These are phyloP conservation scores for Neofusicoccum sp. DNA, from an alignment of 2,329 filamentous ascomycete species.

Conservation along the genomic window DNA sequence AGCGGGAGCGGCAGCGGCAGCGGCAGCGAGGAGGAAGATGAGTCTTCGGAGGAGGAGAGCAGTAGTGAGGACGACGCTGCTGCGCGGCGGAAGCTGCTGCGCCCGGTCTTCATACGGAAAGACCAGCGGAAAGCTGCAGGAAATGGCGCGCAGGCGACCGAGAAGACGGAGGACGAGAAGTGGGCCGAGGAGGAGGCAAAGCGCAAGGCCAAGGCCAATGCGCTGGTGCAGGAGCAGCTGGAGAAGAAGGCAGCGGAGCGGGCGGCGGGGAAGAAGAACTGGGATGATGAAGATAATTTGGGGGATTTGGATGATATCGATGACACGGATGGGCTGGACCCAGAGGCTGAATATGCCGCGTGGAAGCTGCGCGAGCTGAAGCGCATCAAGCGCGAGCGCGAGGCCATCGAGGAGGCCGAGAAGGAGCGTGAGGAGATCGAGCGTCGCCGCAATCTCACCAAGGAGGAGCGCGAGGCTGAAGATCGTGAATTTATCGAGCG, in stretches of 20 bases:
- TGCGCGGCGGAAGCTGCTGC: slow-evolving; percentile 53
- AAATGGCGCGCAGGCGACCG: slow-evolving; percentile 21
- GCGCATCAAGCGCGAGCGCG: slow-evolving; percentile 81
- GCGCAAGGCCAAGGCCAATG: slow-evolving; percentile 70
- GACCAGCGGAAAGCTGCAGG: slow-evolving; percentile 50
- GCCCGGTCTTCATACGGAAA: slow-evolving; percentile 68
- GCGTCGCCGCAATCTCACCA: slow-evolving; percentile 78
- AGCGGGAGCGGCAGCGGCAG: slow-evolving; percentile 21
- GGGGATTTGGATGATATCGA: slow-evolving; percentile 74
- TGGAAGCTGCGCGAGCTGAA: slow-evolving; percentile 93
- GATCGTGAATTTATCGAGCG: slow-evolving; percentile 73
- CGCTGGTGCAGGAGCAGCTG: slow-evolving; percentile 80
- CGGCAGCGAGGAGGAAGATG: slow-evolving; percentile 26
- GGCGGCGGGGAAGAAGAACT: slow-evolving; percentile 75
- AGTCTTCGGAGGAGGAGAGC: slow-evolving; percentile 39
- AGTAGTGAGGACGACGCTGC: slow-evolving; percentile 59
- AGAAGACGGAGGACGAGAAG: slow-evolving; percentile 39
- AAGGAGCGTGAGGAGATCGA: slow-evolving; percentile 86
- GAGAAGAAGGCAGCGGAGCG: slow-evolving; percentile 75
- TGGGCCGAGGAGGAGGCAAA: slow-evolving; percentile 54
- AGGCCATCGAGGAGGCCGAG: slow-evolving; percentile 80
- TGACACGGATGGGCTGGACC: slow-evolving; percentile 83
- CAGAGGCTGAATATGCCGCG: slow-evolving; percentile 82
- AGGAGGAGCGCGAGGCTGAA: slow-evolving; percentile 81
- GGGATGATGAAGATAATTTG: slow-evolving; percentile 71